Evolutionary conservation across 2,329 filamentous ascomycete species (phyloP).

Genomic region (Penicillium frequentans): DNA sequence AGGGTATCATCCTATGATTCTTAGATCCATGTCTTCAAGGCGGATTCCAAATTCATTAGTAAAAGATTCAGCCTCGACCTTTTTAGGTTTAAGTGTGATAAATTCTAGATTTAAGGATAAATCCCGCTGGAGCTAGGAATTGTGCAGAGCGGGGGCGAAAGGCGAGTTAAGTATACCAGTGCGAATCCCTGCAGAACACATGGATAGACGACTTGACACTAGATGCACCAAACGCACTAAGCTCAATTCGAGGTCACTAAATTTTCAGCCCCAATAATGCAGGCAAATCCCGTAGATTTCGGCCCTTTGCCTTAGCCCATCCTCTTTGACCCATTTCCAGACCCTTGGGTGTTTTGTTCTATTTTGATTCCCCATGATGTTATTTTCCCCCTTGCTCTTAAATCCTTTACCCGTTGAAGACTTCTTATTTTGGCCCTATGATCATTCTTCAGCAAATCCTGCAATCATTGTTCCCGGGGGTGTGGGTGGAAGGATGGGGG

Average conservation of each 20-base stretch:
- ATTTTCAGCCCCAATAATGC: neutral
- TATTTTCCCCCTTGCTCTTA: neutral
- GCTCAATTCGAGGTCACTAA: neutral
- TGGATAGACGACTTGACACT: neutral
- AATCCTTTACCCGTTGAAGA: neutral
- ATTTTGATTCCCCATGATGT: neutral
- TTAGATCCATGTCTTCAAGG: too few relatives aligned
- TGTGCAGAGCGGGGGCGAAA: neutral
- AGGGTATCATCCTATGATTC: too few relatives aligned
- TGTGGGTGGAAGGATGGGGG: conserved; percentile 26
- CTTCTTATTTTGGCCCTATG: neutral
- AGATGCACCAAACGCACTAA: neutral
- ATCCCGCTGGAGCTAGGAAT: neutral
- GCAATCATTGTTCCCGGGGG: conserved; percentile 11
- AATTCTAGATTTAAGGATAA: neutral
- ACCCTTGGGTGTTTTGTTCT: neutral
- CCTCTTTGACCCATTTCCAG: neutral
- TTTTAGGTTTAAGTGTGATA: neutral
- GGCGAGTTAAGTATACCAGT: neutral
- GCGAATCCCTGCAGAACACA: neutral
- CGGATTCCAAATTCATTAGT: neutral
- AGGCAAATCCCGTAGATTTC: neutral
- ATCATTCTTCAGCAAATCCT: conserved; percentile 26
- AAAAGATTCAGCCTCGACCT: neutral
- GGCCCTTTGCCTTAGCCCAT: conserved; percentile 1